phyloP scores from a whole-genome alignment of 2,329 filamentous ascomycete genomes.

The Pseudogymnoascus destructans region DNA sequence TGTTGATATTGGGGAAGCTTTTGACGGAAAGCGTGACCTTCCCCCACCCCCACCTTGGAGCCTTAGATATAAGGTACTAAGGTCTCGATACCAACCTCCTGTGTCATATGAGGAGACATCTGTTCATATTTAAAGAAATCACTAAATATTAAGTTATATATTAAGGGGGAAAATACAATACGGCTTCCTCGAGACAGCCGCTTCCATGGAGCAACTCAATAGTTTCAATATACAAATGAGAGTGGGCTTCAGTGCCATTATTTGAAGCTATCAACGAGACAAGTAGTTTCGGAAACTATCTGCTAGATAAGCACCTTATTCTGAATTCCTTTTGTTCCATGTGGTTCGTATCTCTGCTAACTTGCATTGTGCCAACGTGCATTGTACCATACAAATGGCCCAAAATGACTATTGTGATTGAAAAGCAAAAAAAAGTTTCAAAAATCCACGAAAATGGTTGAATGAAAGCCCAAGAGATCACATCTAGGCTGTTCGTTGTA shows the following conservation, averaged over 20 bases:
- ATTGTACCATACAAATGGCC: constrained; percentile 5
- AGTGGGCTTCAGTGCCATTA: background rate
- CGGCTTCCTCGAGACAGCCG: background rate
- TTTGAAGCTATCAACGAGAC: background rate
- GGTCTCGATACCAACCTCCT: background rate
- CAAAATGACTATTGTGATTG: constrained; percentile 6
- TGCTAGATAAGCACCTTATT: constrained; percentile 4
- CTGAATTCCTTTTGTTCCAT: background rate
- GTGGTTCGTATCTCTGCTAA: background rate
- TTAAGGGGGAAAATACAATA: background rate
- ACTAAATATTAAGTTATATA: background rate
- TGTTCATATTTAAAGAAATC: background rate
- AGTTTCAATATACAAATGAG: background rate
- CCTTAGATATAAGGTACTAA: background rate
- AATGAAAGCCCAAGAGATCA: background rate
- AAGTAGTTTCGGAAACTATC: background rate
- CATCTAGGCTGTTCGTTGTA: background rate
- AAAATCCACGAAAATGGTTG: background rate
- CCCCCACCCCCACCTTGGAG: constrained; percentile 1
- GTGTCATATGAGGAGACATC: background rate
- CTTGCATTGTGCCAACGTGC: constrained; percentile 5
- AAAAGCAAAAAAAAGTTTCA: constrained; percentile 5
- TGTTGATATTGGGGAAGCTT: constrained; percentile 8
- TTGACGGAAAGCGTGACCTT: background rate
- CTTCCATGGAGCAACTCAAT: background rate